Percentiles rank a stretch among this genome's conserved stretches.
phyloP scores from a whole-genome alignment of 257 asterid genomes.

The Solanum phureja region DNA sequence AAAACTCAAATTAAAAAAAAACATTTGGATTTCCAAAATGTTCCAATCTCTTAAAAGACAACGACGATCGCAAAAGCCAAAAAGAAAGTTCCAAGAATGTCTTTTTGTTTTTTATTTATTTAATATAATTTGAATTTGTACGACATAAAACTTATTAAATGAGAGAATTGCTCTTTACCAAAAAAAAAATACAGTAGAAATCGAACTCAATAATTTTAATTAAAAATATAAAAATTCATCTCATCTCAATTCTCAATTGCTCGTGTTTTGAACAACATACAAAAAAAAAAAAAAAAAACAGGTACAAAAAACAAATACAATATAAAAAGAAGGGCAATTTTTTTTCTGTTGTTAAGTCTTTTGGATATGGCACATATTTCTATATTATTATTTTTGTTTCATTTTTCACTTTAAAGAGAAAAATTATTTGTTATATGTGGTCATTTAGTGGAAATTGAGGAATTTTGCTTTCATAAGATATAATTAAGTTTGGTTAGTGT shows the following conservation, averaged over 20 bases:
- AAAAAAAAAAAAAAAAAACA: not conserved
- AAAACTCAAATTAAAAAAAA: not conserved
- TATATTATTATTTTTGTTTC: not conserved
- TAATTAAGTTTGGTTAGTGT: not conserved
- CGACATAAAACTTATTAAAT: not conserved
- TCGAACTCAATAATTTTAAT: not conserved
- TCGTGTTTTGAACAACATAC: not conserved
- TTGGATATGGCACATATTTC: not conserved
- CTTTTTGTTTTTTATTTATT: not conserved
- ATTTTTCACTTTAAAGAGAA: not conserved
- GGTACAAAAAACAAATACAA: not conserved
- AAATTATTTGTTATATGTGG: not conserved
- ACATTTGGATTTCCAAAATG: not conserved
- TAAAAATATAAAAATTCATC: not conserved
- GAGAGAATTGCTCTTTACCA: not conserved
- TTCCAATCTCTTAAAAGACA: not conserved
- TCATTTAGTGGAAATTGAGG: not conserved
- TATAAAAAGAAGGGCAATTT: not conserved
- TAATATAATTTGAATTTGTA: not conserved
- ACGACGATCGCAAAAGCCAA: not conserved
- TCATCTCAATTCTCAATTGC: not conserved
- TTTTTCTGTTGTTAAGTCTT: not conserved
- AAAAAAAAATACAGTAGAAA: rapidly evolving
- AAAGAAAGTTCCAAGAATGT: not conserved
- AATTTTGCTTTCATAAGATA: not conserved